Evolutionary conservation across 148 eudicot genomes (phyloP), one percentile per base, ranked within the genome.

Genomic region (Rhododendron williamsianum): DNA sequence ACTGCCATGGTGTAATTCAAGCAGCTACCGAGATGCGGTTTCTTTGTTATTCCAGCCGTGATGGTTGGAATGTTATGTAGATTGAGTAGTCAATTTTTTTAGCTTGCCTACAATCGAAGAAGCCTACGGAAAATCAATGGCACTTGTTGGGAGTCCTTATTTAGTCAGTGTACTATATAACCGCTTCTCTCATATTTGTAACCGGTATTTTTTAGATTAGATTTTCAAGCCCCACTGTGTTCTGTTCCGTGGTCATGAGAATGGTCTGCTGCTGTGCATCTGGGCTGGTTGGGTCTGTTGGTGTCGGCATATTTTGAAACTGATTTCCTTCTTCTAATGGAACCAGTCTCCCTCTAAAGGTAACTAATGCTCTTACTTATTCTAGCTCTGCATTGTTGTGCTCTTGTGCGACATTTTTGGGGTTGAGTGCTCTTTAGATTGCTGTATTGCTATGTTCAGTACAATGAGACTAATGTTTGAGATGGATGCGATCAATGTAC

Each of bases 91-190:
- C 85, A 48, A 74, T 89, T 79, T 86, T 86, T 87, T 88, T 87
- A 76, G 78, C 56, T 83, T 58, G 86, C 67, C 58, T 80, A 77
- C 72, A 85, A 81, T 80, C 83, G 49, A 60, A 69, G 77, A 54
- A 81, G 76, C 63, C 41, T n/a, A 63, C 48, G 86, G 76, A 41
- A 81, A 46, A 48, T 78, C 84, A 79, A 54, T 86, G 82, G 82
- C 85, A 78, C 56, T 54, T 83, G 73, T 86, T 58, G 78, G 81
- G 49, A 48, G 69, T 82, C 60, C 11, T 81, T 82, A n/a, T 79
- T 72, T 81, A 63, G 82, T 72, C 87, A 46, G 67, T 90, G 90
- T 88, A 88, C 84, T 82, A 86, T 90, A 85, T 85, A 65, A n/a
- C 38, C 77, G 71, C 67, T 82, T 72, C 67, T 87, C 89, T 85